Evolutionary conservation across 176 grass and related monocot genomes (phyloP), one percentile per base, ranked within the genome.

Genomic region (Avena eriantha): DNA sequence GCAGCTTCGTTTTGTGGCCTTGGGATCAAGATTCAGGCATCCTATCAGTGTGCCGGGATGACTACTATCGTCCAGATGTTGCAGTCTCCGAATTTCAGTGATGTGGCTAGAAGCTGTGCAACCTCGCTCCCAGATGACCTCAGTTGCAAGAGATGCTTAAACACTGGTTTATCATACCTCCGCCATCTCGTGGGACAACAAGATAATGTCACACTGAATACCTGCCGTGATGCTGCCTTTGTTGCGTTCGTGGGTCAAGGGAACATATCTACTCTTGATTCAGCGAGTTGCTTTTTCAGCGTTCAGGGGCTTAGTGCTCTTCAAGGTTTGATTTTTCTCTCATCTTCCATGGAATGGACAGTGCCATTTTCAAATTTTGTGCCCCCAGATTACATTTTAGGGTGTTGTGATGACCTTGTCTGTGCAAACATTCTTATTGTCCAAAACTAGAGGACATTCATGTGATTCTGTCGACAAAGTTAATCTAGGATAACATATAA

Each of bases 61-160:
- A 92, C 78, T 72, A 98, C 96, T 26, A n/a, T 95, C 23, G 35
- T 87, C 53, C 86, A 95, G 43, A 92, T 98, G 90, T 78, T 89
- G 36, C 88, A 87, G 66, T 98, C 96, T 35, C 92, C 92, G 9
- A 94, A 94, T 91, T 98, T 98, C 88, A 60, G 55, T 67, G 96
- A 98, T 70, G 88, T 98, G 0, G 88, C 67, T 5, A 94, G 78
- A 86, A 92, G 71, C 82, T 98, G 96, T 87, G 93, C 84, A 23
- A 76, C 76, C 43, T 64, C 82, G 5, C 50, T 95, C 76, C 89
- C 89, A 47, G 89, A 87, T 73, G 88, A 89, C 54, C 41, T 35
- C 58, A 87, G 90, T 85, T 98, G 96, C 90, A 98, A 91, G 88
- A 95, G 61, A 47, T 98, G 96, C 81, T 89, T 98, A 87, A 98